Percentiles rank a stretch among this genome's conserved stretches.
These are phyloP conservation scores for Trifolium repens DNA, from an alignment of 306 rosid genomes.

Conservation along the genomic window DNA sequence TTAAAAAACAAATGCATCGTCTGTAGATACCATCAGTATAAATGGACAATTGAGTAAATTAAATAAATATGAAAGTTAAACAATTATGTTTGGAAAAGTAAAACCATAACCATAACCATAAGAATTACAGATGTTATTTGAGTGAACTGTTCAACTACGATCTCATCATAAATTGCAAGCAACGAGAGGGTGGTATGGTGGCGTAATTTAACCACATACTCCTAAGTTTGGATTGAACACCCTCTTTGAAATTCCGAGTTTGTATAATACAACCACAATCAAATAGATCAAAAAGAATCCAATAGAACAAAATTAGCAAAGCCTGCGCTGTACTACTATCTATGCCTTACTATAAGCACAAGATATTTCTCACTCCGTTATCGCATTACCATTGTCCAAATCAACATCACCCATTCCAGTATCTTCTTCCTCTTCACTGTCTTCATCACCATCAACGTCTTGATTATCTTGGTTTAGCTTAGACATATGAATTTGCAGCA, in stretches of 20 bases:
- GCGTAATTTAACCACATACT: neutral
- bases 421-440: slow-evolving; percentile 96
- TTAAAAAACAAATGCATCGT: neutral
- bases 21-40: neutral
- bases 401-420: slow-evolving; percentile 94
- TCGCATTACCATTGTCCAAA: slow-evolving; percentile 63
- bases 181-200: neutral
- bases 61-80: neutral
- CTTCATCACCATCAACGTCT: slow-evolving; percentile 80
- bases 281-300: slow-evolving; percentile 26
- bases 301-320: slow-evolving; percentile 34
- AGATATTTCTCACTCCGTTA: slow-evolving; percentile 60
- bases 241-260: slow-evolving; percentile 8
- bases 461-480: slow-evolving; percentile 82
- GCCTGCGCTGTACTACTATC: slow-evolving; percentile 32
- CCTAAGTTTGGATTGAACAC: neutral
- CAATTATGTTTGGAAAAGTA: neutral
- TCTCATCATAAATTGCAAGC: slow-evolving; percentile 4
- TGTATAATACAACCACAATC: slow-evolving; percentile 49
- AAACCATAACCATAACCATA: neutral
- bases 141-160: neutral
- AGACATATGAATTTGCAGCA: slow-evolving; percentile 84
- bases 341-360: slow-evolving; percentile 29
- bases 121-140: neutral
- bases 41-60: neutral